These are phyloP conservation scores for Trametes maxima DNA, from an alignment of 768 basidiomycete genomes.

Conservation along the genomic window DNA sequence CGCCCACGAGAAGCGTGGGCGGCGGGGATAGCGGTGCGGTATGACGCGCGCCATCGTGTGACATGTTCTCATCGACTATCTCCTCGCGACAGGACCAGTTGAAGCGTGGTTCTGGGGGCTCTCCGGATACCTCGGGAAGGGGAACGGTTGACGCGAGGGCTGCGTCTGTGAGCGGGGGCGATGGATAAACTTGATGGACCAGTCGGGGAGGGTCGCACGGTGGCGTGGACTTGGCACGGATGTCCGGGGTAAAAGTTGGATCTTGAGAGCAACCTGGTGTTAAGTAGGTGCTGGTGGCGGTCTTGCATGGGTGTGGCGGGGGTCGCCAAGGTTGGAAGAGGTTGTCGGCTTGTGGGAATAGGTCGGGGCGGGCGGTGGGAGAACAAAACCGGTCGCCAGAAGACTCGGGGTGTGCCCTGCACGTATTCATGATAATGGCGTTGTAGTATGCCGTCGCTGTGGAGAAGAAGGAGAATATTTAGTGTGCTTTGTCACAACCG, in stretches of 20 bases:
- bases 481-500: conserved; percentile 20
- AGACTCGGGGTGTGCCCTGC: conserved; percentile 17
- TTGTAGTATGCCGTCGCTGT: conserved; percentile 20
- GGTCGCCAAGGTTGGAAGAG: conserved; percentile 14
- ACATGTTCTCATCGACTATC: conserved; percentile 12
- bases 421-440: conserved; percentile 29
- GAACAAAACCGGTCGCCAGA: conserved; percentile 19
- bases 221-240: conserved; percentile 14
- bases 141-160: conserved; percentile 26
- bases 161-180: conserved; percentile 28
- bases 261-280: background rate
- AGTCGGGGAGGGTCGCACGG: conserved; percentile 8
- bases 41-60: conserved; percentile 16
- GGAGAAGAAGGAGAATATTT: conserved; percentile 1
- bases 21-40: conserved; percentile 26
- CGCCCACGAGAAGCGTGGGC: conserved; percentile 19
- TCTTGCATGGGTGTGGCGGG: conserved; percentile 15
- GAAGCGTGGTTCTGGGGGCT: conserved; percentile 2
- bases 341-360: conserved; percentile 7
- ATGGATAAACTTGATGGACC: conserved; percentile 22
- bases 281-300: background rate
- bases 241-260: background rate
- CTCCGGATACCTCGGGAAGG: conserved; percentile 21
- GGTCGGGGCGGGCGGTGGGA: conserved; percentile 7
- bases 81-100: conserved; percentile 11